These are phyloP conservation scores for Teratosphaeria destructans DNA, from an alignment of 2,329 filamentous ascomycete genomes.

Conservation along the genomic window DNA sequence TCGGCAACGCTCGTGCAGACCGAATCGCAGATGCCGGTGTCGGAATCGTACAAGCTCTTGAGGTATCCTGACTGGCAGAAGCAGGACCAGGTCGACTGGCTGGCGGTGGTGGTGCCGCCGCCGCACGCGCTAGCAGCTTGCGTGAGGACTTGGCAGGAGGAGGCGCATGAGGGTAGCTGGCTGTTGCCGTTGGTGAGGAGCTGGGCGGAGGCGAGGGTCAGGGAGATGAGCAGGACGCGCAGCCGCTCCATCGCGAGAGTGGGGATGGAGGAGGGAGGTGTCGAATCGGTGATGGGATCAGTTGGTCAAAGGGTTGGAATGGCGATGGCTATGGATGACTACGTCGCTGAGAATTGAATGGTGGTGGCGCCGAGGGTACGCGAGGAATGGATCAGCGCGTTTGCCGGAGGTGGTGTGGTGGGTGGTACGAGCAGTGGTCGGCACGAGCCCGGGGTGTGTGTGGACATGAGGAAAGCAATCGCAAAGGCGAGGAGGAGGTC, in stretches of 20 bases:
- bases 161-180: slow-evolving; percentile 27
- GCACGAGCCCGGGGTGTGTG: background rate
- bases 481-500: background rate
- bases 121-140: slow-evolving; percentile 64
- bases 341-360: background rate
- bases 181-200: slow-evolving; percentile 23
- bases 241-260: background rate
- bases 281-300: background rate
- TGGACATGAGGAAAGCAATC: background rate
- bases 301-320: background rate
- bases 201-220: slow-evolving; percentile 13
- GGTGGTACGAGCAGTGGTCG: background rate
- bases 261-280: background rate
- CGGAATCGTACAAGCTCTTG: slow-evolving; percentile 45
- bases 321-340: background rate
- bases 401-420: background rate
- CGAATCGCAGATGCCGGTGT: slow-evolving; percentile 46
- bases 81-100: slow-evolving; percentile 50
- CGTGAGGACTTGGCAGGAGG: slow-evolving; percentile 24
- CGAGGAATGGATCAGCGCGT: background rate
- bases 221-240: slow-evolving; percentile 2
- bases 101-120: slow-evolving; percentile 39
- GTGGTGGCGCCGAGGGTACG: background rate
- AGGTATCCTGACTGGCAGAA: slow-evolving; percentile 61
- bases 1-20: slow-evolving; percentile 37